Evolutionary conservation across 2,329 filamentous ascomycete species (phyloP).

Genomic region (Acephala macrosclerotiorum): DNA sequence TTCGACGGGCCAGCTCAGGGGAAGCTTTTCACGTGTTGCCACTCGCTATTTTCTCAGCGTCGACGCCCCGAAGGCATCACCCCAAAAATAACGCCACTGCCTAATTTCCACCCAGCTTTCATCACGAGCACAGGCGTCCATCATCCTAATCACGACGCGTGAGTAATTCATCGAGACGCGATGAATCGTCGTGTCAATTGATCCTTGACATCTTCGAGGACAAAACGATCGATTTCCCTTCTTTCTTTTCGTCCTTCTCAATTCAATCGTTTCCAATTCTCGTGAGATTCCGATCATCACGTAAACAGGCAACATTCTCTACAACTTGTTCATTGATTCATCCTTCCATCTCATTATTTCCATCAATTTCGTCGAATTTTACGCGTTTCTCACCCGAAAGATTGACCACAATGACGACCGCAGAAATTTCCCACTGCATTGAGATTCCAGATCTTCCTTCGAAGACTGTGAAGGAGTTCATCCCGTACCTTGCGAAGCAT

Average conservation of each 20-base stretch:
- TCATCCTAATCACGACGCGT: conserved; percentile 12
- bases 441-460: conserved; percentile 38
- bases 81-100: conserved; percentile 7
- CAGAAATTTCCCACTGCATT: conserved; percentile 22
- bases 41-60: neutral
- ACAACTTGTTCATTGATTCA: neutral
- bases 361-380: neutral
- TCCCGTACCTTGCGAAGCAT: conserved; percentile 61
- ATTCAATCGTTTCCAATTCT: conserved; percentile 11
- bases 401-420: conserved; percentile 17
- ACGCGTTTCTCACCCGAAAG: neutral
- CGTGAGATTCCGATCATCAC: neutral
- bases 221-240: conserved; percentile 20
- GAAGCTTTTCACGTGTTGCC: conserved; percentile 1
- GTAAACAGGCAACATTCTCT: neutral
- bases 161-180: conserved; percentile 18
- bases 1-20: neutral
- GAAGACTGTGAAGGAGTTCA: conserved; percentile 40
- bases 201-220: conserved; percentile 10
- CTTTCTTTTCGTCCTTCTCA: conserved; percentile 7
- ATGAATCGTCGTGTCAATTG: neutral
- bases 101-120: neutral
- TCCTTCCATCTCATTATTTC: neutral
- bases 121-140: conserved; percentile 28
- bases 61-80: neutral